These are phyloP conservation scores for Panicum hallii DNA, from an alignment of 202 grass and related monocot genomes.

Conservation along the genomic window DNA sequence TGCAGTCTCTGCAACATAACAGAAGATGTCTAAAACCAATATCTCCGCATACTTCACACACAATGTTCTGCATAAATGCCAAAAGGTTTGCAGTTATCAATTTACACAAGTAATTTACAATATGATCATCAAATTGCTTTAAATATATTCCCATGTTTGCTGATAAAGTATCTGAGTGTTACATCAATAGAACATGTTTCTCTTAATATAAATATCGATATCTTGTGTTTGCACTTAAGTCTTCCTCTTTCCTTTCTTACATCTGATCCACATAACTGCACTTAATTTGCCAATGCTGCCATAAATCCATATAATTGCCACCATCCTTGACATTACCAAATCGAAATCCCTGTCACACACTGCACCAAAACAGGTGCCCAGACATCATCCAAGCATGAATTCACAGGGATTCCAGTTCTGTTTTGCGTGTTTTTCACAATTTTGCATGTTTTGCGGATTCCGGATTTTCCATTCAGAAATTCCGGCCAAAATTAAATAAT, in stretches of 20 bases:
- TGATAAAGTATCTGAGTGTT: neutral
- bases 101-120: constrained; percentile 1
- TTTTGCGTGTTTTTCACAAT: no score
- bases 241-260: neutral
- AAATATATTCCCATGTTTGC: neutral
- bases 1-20: constrained; percentile 46
- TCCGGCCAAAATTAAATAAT: no score
- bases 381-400: no score
- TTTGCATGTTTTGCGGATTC: no score
- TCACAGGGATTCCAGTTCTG: no score
- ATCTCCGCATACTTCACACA: constrained; percentile 53
- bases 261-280: constrained; percentile 5
- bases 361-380: neutral
- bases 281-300: neutral
- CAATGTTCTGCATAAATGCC: constrained; percentile 30
- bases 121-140: neutral
- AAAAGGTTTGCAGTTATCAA: constrained; percentile 16
- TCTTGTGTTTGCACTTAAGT: neutral
- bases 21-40: constrained; percentile 46
- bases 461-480: no score
- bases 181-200: neutral
- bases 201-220: no score
- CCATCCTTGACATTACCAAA: neutral
- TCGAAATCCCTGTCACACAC: neutral
- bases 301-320: neutral